Percentiles rank a stretch among this genome's conserved stretches.
These are phyloP conservation scores for Botrytis pseudocinerea DNA, from an alignment of 2,329 filamentous ascomycete species.

Conservation along the genomic window DNA sequence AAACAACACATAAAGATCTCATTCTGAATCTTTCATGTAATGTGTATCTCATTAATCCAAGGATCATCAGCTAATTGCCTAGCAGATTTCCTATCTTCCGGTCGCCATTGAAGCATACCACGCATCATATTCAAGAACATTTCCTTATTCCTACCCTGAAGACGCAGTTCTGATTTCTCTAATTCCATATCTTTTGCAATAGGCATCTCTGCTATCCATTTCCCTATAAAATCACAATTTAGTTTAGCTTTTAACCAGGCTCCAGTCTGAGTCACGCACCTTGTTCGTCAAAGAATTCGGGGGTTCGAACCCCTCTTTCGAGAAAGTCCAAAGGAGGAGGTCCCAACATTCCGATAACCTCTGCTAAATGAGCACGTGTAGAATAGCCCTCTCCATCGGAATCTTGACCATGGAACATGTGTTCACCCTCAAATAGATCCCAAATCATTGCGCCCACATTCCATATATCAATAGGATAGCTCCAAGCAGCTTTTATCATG, in stretches of 20 bases:
- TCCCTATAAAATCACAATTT: background rate
- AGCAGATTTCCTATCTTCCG: conserved; percentile 40
- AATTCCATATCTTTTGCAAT: conserved; percentile 16
- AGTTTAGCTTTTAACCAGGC: too few relatives aligned
- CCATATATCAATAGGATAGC: conserved; percentile 43
- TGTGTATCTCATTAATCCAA: conserved; percentile 32
- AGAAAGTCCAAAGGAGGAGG: conserved; percentile 37
- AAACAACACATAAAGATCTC: background rate
- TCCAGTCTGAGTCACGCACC: conserved; percentile 27
- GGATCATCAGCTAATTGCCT: conserved; percentile 40
- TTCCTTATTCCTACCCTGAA: conserved; percentile 39
- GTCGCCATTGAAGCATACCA: conserved; percentile 42
- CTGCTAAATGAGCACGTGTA: conserved; percentile 36
- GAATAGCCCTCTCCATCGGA: conserved; percentile 26
- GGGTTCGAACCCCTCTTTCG: conserved; percentile 31
- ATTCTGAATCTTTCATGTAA: background rate
- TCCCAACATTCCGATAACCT: conserved; percentile 36
- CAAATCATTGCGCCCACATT: conserved; percentile 42
- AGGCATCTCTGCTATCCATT: background rate
- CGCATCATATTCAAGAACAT: conserved; percentile 40
- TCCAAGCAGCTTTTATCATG: conserved; percentile 43
- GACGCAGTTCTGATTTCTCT: conserved; percentile 26
- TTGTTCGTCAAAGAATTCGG: conserved; percentile 36
- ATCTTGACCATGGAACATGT: conserved; percentile 32
- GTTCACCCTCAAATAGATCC: conserved; percentile 34